These are phyloP conservation scores for Vachellia collinsii DNA, from an alignment of 306 rosid genomes.

Conservation along the genomic window DNA sequence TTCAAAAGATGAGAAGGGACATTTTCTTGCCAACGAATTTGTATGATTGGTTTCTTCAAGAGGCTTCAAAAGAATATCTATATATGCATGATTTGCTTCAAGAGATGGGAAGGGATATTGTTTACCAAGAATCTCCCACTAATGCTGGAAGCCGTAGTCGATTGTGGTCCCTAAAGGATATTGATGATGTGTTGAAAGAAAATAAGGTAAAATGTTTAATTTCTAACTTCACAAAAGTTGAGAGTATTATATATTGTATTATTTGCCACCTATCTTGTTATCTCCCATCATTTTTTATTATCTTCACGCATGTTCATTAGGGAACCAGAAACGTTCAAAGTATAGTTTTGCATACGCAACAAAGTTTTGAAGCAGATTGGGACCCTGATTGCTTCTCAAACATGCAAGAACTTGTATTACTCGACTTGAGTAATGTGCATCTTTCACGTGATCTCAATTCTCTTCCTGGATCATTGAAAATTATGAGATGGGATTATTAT, in stretches of 20 bases:
- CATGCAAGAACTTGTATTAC: background rate
- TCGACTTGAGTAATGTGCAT: background rate
- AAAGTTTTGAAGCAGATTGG: background rate
- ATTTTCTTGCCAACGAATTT: background rate
- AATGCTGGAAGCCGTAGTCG: background rate
- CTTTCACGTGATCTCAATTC: background rate
- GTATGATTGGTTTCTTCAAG: conserved; percentile 11
- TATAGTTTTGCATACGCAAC: background rate
- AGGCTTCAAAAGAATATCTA: background rate
- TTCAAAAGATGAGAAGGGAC: background rate
- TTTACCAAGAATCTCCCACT: background rate
- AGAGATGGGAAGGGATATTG: conserved; percentile 14
- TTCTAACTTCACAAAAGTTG: background rate
- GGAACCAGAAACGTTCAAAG: background rate
- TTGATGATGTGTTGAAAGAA: background rate
- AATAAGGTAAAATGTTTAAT: background rate
- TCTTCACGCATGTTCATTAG: background rate
- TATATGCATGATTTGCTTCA: conserved; percentile 26
- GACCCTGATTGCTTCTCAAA: background rate
- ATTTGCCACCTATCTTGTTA: background rate
- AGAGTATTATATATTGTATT: background rate
- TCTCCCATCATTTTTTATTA: background rate
- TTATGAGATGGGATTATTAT: background rate
- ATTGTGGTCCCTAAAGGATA: background rate
- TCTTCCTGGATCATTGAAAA: conserved; percentile 4